phyloP scores from a whole-genome alignment of 805 yeast genomes.

The Yarrowia divulgata region DNA sequence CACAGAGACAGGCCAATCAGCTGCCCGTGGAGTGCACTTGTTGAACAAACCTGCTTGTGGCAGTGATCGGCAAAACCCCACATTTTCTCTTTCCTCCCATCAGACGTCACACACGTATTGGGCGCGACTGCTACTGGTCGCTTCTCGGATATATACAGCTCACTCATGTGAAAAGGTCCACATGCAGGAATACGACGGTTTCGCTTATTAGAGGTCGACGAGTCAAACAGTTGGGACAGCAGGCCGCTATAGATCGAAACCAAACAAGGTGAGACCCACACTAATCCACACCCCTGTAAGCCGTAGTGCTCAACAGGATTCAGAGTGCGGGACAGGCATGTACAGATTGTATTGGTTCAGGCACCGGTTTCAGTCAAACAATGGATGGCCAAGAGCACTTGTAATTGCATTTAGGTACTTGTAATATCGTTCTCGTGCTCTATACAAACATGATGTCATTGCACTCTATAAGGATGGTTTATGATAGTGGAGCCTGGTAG shows the following conservation, averaged over 20 bases:
- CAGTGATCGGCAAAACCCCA: slow-evolving; percentile 22
- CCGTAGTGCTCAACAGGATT: background rate
- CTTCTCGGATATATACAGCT: background rate
- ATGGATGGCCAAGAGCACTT: no score
- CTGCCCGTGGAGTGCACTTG: no score
- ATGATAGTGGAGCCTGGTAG: background rate
- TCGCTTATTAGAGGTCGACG: background rate
- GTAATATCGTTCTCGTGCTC: background rate
- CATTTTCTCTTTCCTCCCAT: background rate
- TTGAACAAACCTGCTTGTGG: background rate
- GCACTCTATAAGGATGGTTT: background rate
- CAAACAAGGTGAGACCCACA: slow-evolving; percentile 19
- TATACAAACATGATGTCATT: background rate
- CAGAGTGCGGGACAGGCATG: background rate
- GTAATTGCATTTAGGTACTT: no score
- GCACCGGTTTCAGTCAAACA: no score
- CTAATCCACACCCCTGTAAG: slow-evolving; percentile 8
- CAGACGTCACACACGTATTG: background rate
- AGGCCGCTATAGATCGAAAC: background rate
- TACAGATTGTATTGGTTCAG: no score
- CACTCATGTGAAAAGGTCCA: slow-evolving; percentile 22
- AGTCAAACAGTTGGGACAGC: background rate
- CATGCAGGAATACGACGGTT: slow-evolving; percentile 17
- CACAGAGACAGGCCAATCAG: background rate
- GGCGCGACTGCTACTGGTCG: background rate